Evolutionary conservation across 257 asterid species (phyloP).

Genomic region (Ophiorrhiza pumila): DNA sequence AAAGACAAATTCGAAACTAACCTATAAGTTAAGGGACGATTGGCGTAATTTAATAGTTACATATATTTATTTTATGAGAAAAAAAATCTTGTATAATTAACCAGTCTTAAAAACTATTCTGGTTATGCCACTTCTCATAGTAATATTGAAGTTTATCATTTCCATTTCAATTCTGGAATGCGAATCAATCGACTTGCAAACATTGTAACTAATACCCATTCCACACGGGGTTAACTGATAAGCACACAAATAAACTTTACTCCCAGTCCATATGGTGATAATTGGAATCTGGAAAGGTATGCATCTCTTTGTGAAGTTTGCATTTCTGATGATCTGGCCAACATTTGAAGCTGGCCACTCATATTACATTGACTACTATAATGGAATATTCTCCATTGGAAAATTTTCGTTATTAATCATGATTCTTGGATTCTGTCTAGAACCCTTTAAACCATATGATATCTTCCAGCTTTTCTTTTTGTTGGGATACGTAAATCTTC

Average conservation of each 20-base stretch:
- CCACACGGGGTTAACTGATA: background rate
- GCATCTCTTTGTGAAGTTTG: background rate
- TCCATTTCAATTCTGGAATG: no score
- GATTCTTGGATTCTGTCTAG: slow-evolving; percentile 9
- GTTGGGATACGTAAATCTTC: no score
- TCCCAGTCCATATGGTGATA: background rate
- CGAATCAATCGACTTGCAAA: no score
- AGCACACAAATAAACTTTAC: background rate
- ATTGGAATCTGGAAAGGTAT: slow-evolving; percentile 9
- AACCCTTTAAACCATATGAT: background rate
- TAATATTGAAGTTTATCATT: no score
- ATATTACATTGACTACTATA: slow-evolving; percentile 6
- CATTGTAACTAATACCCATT: background rate
- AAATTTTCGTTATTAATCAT: slow-evolving; percentile 11
- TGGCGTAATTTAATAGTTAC: no score
- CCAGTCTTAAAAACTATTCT: no score
- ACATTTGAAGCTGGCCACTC: background rate
- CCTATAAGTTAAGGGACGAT: no score
- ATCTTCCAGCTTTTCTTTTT: background rate
- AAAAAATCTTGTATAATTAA: no score
- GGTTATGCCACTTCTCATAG: no score
- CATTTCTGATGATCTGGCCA: slow-evolving; percentile 5
- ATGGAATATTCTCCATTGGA: background rate
- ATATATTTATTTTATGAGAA: no score
- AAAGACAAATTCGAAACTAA: no score